Evolutionary conservation across 345 rosid species (phyloP).

Genomic region (Citrus inodora): DNA sequence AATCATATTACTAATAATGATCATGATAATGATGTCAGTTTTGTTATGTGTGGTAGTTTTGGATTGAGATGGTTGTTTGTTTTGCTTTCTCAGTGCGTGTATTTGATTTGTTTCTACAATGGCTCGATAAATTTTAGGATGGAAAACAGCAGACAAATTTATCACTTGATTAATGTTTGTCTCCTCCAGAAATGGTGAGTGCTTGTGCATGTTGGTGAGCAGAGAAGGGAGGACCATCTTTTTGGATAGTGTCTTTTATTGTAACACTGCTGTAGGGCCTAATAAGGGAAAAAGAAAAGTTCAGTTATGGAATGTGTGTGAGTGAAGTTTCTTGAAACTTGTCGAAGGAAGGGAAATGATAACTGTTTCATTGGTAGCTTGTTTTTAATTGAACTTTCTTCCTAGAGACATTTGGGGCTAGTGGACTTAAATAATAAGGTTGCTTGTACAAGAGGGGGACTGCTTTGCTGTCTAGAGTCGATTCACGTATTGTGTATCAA

Average conservation of each 20-base stretch:
- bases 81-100: not conserved
- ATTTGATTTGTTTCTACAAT: not conserved
- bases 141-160: not conserved
- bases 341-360: not conserved
- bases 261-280: not conserved
- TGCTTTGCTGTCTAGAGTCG: not conserved
- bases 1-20: slow-evolving; percentile 3
- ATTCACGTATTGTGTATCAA: not conserved
- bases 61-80: not conserved
- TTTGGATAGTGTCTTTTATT: not conserved
- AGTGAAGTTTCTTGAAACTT: not conserved
- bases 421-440: not conserved
- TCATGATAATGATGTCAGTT: not conserved
- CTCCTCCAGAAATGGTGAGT: not conserved
- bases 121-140: not conserved
- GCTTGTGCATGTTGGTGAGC: not conserved
- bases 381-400: not conserved
- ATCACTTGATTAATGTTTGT: not conserved
- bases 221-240: not conserved
- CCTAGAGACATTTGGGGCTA: not conserved
- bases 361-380: not conserved
- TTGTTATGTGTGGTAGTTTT: not conserved
- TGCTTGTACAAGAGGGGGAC: not conserved
- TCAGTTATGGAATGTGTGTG: not conserved
- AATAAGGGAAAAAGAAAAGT: not conserved